These are phyloP conservation scores for Blastomyces silverae DNA, from an alignment of 2,329 filamentous ascomycete genomes.

Conservation along the genomic window DNA sequence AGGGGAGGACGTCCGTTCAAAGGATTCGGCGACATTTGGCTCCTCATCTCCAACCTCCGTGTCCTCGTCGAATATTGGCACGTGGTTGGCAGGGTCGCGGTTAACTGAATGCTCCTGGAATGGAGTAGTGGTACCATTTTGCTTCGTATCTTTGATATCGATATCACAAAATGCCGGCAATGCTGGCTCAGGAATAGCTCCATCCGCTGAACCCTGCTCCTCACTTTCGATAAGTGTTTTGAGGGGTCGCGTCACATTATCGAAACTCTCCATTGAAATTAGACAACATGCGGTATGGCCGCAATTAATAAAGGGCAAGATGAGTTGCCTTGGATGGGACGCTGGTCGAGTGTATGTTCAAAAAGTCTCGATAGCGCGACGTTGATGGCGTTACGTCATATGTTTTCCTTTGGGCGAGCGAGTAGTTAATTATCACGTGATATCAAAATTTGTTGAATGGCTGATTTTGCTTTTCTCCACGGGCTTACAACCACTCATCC, in stretches of 20 bases:
- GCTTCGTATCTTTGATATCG: background rate
- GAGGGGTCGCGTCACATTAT: conserved; percentile 30
- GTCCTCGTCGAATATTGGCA: conserved; percentile 30
- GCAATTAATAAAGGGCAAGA: background rate
- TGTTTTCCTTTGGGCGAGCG: too few species aligned
- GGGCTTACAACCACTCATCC: too few species aligned
- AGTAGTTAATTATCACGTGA: too few species aligned
- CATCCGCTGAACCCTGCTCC: conserved; percentile 22
- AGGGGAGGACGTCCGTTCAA: conserved; percentile 38
- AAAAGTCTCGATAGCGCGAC: background rate
- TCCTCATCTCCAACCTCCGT: conserved; percentile 42
- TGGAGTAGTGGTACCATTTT: background rate
- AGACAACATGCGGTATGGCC: background rate
- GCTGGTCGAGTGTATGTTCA: background rate
- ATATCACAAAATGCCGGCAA: conserved; percentile 6
- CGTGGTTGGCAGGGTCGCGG: conserved; percentile 16
- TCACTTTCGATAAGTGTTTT: conserved; percentile 26
- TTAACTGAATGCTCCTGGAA: background rate
- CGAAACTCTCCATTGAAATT: conserved; percentile 36
- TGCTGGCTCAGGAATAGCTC: conserved; percentile 20
- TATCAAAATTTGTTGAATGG: too few species aligned
- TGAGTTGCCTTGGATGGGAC: background rate
- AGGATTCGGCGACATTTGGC: conserved; percentile 40
- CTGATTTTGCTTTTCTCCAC: too few species aligned
- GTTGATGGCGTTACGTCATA: background rate